Conservation (phyloP, 2,329 filamentous ascomycete genomes). For the Sporothrix pallida region DNA sequence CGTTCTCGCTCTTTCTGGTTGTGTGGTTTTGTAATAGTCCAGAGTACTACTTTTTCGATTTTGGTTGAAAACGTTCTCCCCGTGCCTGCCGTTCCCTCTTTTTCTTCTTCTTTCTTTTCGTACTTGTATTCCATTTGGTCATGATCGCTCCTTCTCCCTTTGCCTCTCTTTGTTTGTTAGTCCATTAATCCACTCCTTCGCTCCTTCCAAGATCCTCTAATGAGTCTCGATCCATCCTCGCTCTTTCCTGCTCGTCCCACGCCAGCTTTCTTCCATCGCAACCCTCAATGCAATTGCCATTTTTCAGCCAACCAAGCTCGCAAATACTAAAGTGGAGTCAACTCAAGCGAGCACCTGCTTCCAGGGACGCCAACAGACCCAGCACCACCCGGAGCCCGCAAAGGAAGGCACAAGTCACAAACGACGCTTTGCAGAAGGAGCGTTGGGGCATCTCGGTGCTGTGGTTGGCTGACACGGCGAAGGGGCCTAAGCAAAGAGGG, state of each 20-base stretch:
- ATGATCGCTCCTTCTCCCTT: constrained; percentile 15
- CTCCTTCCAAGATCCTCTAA: constrained; percentile 13
- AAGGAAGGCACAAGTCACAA: constrained; percentile 17
- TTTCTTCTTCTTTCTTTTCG: background rate
- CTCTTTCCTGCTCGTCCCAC: background rate
- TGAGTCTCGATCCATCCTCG: background rate
- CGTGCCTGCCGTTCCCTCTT: background rate
- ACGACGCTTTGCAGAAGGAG: background rate
- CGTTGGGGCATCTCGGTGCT: constrained; percentile 17
- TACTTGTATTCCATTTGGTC: background rate
- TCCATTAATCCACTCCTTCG: constrained; percentile 2
- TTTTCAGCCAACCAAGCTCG: background rate
- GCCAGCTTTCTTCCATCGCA: background rate
- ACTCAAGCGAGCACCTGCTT: constrained; percentile 10
- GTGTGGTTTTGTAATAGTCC: background rate
- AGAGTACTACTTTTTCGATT: background rate
- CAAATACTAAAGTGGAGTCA: constrained; percentile 9
- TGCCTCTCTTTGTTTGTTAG: background rate
- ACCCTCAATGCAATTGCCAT: constrained; percentile 8
- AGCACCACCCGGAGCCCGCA: background rate
- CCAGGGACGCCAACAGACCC: background rate
- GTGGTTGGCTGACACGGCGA: constrained; percentile 31
- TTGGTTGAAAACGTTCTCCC: background rate
- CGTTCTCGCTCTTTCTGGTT: constrained; percentile 16
- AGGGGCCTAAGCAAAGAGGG: background rate